phyloP scores from a whole-genome alignment of 345 rosid species.

The Eucalyptus virginea region DNA sequence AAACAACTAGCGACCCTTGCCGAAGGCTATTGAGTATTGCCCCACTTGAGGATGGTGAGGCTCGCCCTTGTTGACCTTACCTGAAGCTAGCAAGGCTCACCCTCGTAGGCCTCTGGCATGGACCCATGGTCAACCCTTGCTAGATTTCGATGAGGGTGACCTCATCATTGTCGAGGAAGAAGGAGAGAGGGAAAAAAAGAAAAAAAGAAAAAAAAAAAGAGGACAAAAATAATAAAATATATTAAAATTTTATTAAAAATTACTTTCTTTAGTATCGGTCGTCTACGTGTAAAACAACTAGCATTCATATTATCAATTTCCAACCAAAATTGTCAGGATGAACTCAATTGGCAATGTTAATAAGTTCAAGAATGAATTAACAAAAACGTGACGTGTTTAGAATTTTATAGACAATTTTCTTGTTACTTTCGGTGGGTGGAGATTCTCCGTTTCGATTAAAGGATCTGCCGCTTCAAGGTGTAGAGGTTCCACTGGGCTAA shows the following conservation, averaged over 20 bases:
- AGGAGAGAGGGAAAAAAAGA: too few species aligned
- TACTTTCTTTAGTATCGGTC: fast-evolving
- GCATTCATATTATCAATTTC: fast-evolving
- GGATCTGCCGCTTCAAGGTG: too few species aligned
- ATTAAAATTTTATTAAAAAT: too few species aligned
- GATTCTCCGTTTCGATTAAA: background rate
- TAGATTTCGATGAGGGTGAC: fast-evolving
- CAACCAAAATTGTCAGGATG: fast-evolving
- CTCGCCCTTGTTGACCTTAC: too few species aligned
- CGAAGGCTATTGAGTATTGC: too few species aligned
- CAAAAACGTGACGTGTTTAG: fast-evolving
- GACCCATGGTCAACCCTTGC: fast-evolving
- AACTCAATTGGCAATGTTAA: too few species aligned
- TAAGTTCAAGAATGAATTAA: fast-evolving
- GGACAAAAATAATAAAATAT: too few species aligned
- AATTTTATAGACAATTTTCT: too few species aligned
- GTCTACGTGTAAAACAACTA: fast-evolving
- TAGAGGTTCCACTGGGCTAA: background rate
- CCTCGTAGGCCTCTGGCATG: too few species aligned
- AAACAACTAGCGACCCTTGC: fast-evolving
- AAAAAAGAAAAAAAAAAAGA: fast-evolving
- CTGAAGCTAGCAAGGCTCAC: fast-evolving
- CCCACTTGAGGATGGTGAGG: fast-evolving
- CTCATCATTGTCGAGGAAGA: fast-evolving
- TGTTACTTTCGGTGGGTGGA: background rate